These are phyloP conservation scores for Hygrocybe punicea DNA, from an alignment of 768 basidiomycete genomes.

Conservation along the genomic window DNA sequence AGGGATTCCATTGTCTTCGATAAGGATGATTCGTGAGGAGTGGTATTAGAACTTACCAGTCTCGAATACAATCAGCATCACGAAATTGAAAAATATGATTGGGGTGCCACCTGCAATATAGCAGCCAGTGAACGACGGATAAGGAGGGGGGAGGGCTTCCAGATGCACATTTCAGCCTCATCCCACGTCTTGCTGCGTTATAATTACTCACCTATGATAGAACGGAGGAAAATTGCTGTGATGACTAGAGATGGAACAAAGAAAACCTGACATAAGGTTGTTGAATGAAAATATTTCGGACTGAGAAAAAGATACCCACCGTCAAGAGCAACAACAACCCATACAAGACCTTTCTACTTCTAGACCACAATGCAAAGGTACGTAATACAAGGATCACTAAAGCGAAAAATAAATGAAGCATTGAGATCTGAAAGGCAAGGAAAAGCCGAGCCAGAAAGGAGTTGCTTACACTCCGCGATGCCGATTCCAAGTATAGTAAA, in stretches of 20 bases:
- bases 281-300: too few species aligned
- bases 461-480: not conserved
- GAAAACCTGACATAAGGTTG: not conserved
- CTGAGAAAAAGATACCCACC: not conserved
- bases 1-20: not conserved
- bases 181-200: too few species aligned
- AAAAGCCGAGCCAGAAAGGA: too few species aligned
- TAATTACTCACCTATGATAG: not conserved
- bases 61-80: not conserved
- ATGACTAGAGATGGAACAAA: not conserved
- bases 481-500: not conserved
- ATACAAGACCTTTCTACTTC: not conserved
- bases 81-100: not conserved
- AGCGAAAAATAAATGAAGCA: too few species aligned
- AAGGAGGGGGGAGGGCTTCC: not conserved
- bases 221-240: not conserved
- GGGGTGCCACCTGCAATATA: not conserved
- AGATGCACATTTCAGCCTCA: not conserved
- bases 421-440: too few species aligned
- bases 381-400: slow-evolving; percentile 1
- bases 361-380: not conserved
- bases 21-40: not conserved
- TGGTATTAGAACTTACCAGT: not conserved
- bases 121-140: not conserved
- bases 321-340: not conserved